phyloP scores from a whole-genome alignment of 306 rosid species.

The Medicago arabica region DNA sequence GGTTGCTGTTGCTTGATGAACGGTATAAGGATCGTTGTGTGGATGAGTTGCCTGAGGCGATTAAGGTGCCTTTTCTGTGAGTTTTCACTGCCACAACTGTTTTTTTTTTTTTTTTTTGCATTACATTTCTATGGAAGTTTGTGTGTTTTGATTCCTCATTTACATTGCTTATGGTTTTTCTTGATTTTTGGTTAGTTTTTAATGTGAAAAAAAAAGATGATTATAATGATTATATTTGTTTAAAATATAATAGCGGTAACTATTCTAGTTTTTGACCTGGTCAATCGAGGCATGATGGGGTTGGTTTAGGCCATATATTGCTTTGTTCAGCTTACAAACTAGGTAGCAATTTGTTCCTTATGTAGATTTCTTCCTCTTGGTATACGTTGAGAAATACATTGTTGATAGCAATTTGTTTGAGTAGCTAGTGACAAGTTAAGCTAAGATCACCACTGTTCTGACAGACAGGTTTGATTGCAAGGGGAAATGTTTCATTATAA shows the following conservation, averaged over 20 bases:
- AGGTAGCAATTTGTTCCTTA: not conserved
- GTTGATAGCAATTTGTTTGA: not conserved
- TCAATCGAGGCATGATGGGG: not conserved
- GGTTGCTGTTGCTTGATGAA: constrained; percentile 85
- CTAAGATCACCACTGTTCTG: not conserved
- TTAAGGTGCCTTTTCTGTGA: constrained; percentile 74
- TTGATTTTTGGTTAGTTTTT: constrained; percentile 1
- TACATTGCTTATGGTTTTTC: not conserved
- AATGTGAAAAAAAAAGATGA: not conserved
- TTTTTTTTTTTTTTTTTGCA: constrained; percentile 5
- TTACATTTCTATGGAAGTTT: constrained; percentile 3
- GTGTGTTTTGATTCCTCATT: not conserved
- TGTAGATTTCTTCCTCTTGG: not conserved
- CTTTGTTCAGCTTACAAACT: not conserved
- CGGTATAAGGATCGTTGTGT: constrained; percentile 48
- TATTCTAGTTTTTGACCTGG: no score
- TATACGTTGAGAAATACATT: not conserved
- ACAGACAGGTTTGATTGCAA: not conserved
- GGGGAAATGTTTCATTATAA: not conserved
- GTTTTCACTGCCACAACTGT: constrained; percentile 32
- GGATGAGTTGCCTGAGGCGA: constrained; percentile 81
- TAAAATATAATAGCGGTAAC: not conserved
- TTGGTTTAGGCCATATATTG: not conserved
- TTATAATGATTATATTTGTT: constrained; percentile 19
- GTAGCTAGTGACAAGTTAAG: not conserved